Evolutionary conservation across 1,139 yeast genomes (phyloP).

Genomic region (Magnusiomyces tetraspermus): DNA sequence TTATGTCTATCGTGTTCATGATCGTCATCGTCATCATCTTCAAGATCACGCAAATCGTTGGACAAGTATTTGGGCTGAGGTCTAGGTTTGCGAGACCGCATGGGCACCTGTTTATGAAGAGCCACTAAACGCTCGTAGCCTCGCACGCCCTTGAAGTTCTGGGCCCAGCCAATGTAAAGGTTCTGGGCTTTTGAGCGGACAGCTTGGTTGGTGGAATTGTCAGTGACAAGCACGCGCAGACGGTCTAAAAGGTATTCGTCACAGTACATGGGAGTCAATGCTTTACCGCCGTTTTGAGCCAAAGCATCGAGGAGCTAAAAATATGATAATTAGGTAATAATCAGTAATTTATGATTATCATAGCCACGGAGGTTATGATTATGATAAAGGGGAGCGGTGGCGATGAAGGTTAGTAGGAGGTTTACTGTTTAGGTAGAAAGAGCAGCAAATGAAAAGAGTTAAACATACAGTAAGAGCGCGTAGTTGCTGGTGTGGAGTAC

Average conservation of each 20-base stretch:
- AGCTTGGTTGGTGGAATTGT: conserved; percentile 35
- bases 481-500: conserved; percentile 49
- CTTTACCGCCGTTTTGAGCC: conserved; percentile 62
- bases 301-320: conserved; percentile 52
- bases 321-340: not conserved
- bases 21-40: conserved; percentile 22
- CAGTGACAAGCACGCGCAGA: conserved; percentile 44
- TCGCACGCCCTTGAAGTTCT: conserved; percentile 43
- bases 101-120: conserved; percentile 39
- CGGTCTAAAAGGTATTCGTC: conserved; percentile 67
- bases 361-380: too few relatives aligned
- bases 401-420: too few relatives aligned
- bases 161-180: conserved; percentile 57
- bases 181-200: conserved; percentile 41
- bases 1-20: conserved; percentile 11
- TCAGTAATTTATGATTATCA: too few relatives aligned
- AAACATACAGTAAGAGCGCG: conserved; percentile 46
- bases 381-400: too few relatives aligned
- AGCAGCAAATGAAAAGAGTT: too few relatives aligned
- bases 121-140: conserved; percentile 45
- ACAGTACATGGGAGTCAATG: conserved; percentile 43
- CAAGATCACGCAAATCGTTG: conserved; percentile 21
- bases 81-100: conserved; percentile 30
- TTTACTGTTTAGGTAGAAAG: too few relatives aligned
- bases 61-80: conserved; percentile 23